A percentile compares a stretch with the other conserved stretches of the same genome.
These are phyloP conservation scores for Boletales sp. DNA, from an alignment of 768 basidiomycete species.

Conservation along the genomic window DNA sequence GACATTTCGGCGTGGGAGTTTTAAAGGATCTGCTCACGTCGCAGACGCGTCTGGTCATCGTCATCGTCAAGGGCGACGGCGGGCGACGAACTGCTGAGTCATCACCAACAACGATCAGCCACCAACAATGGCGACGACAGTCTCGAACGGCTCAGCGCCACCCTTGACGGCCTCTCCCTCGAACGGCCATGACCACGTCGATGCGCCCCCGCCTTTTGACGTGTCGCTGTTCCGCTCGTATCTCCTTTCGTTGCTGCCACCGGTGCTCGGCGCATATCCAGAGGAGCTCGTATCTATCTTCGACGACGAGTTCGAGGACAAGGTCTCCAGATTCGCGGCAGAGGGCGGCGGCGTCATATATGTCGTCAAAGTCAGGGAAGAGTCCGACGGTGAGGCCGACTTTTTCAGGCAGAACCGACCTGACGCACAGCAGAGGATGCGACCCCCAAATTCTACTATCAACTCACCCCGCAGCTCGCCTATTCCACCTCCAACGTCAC, in stretches of 20 bases:
- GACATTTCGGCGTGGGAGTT: conserved; percentile 22
- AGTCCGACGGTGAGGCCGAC: conserved; percentile 57
- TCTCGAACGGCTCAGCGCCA: conserved; percentile 22
- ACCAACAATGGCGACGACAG: conserved; percentile 20
- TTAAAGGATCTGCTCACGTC: background rate
- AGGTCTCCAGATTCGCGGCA: conserved; percentile 67
- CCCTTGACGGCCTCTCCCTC: conserved; percentile 28
- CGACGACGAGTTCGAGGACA: conserved; percentile 72
- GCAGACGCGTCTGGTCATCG: conserved; percentile 24
- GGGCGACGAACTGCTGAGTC: conserved; percentile 6
- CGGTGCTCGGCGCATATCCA: conserved; percentile 69
- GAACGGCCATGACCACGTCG: conserved; percentile 34
- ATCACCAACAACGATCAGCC: conserved; percentile 10
- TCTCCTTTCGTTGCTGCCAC: conserved; percentile 69
- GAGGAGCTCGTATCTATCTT: conserved; percentile 67
- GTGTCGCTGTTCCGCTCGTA: conserved; percentile 67
- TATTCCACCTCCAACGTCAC: conserved; percentile 78
- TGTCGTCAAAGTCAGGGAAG: conserved; percentile 75
- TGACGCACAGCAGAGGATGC: conserved; percentile 52
- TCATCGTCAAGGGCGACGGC: conserved; percentile 22
- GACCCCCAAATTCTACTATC: conserved; percentile 59
- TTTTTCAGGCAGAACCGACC: background rate
- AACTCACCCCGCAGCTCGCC: conserved; percentile 67
- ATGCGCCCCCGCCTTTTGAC: conserved; percentile 54
- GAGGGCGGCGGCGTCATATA: conserved; percentile 79